A percentile compares a stretch with the other conserved stretches of the same genome.
These are phyloP conservation scores for Boletus insuetus DNA, from an alignment of 768 basidiomycete species.

Conservation along the genomic window DNA sequence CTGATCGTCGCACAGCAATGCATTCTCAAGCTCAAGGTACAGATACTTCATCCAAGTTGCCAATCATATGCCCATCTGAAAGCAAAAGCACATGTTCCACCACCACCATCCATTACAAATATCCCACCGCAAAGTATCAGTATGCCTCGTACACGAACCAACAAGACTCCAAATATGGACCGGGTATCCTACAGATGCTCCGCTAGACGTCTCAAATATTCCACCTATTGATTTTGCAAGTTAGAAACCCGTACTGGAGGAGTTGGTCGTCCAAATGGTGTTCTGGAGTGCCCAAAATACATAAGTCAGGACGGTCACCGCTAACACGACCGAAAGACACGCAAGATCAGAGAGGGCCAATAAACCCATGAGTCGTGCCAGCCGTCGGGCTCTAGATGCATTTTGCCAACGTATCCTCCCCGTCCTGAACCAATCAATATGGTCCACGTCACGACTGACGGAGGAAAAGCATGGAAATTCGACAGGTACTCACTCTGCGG, in stretches of 20 bases:
- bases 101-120: background rate
- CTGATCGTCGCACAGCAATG: no score
- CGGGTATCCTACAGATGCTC: background rate
- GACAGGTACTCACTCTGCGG: constrained; percentile 20
- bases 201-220: constrained; percentile 1
- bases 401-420: constrained; percentile 10
- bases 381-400: constrained; percentile 7
- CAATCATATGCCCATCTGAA: constrained; percentile 3
- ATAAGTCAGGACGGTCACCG: constrained; percentile 20
- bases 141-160: constrained; percentile 1
- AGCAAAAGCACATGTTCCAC: background rate
- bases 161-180: background rate
- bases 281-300: constrained; percentile 16
- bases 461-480: background rate
- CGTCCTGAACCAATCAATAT: constrained; percentile 12
- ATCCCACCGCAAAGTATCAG: background rate
- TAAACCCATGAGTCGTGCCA: constrained; percentile 3
- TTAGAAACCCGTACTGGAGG: constrained; percentile 13
- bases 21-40: no score
- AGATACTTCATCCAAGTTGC: background rate
- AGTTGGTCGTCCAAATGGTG: constrained; percentile 27
- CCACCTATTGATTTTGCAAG: background rate
- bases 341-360: constrained; percentile 12
- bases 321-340: constrained; percentile 14
- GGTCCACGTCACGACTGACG: constrained; percentile 7